These are phyloP conservation scores for Lyophyllum semitale DNA, from an alignment of 768 basidiomycete species.

Conservation along the genomic window DNA sequence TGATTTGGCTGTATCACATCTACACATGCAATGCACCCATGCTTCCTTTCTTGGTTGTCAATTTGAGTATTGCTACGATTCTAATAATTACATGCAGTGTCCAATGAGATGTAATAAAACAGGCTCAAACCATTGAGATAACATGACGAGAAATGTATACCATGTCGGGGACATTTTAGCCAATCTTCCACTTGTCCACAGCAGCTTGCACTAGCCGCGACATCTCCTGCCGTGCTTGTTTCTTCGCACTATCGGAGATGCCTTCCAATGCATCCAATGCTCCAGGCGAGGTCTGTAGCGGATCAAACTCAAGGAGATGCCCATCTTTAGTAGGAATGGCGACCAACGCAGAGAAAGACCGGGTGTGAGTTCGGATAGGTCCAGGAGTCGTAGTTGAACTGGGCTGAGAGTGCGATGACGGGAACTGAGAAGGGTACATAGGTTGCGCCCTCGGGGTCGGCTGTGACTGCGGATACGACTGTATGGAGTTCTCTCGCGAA, in stretches of 20 bases:
- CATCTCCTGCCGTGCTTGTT: slow-evolving; percentile 79
- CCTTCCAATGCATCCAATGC: slow-evolving; percentile 77
- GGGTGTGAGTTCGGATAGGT: slow-evolving; percentile 31
- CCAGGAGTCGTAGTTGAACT: slow-evolving; percentile 34
- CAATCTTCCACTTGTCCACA: slow-evolving; percentile 76
- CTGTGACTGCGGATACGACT: slow-evolving; percentile 19
- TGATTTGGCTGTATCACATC: too few relatives aligned
- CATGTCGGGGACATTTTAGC: slow-evolving; percentile 17
- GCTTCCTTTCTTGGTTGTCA: neutral
- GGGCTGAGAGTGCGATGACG: slow-evolving; percentile 26
- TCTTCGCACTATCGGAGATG: slow-evolving; percentile 81
- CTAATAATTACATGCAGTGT: slow-evolving; percentile 5
- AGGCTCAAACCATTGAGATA: neutral
- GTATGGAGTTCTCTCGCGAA: slow-evolving; percentile 44
- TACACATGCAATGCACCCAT: neutral
- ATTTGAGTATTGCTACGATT: neutral
- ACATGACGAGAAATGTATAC: neutral
- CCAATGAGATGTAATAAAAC: slow-evolving; percentile 1
- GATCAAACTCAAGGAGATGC: slow-evolving; percentile 83
- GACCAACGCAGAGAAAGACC: slow-evolving; percentile 59
- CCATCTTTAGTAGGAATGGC: slow-evolving; percentile 84
- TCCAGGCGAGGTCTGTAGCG: slow-evolving; percentile 69
- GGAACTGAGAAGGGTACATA: slow-evolving; percentile 22
- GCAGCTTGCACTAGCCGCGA: slow-evolving; percentile 69
- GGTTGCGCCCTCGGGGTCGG: slow-evolving; percentile 17